Conservation (phyloP, 2,329 filamentous ascomycete genomes). For the Aspergillus chevalieri region DNA sequence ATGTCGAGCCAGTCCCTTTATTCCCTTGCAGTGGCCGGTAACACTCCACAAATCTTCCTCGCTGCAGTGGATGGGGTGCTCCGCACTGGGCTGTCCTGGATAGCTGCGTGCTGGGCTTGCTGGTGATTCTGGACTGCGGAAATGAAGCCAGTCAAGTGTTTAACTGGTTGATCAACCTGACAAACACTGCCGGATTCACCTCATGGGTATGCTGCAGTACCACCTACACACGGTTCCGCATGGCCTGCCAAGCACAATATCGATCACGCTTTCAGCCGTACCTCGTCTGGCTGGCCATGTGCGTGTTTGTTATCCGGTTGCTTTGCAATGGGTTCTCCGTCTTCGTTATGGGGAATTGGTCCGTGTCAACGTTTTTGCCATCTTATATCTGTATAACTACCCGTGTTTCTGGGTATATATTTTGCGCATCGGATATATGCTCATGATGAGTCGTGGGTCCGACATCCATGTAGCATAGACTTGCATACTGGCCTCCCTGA, state of each 20-base stretch:
- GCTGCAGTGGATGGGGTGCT: conserved; percentile 43
- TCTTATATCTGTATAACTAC: conserved; percentile 55
- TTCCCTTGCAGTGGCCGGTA: conserved; percentile 39
- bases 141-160: conserved; percentile 44
- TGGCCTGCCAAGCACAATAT: conserved; percentile 42
- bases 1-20: conserved; percentile 46
- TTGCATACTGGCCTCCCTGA: conserved; percentile 1
- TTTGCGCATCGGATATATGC: conserved; percentile 2
- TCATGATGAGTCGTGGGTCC: background rate
- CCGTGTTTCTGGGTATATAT: conserved; percentile 44
- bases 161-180: conserved; percentile 64
- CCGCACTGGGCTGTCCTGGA: conserved; percentile 46
- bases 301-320: background rate
- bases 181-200: conserved; percentile 59
- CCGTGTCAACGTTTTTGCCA: conserved; percentile 53
- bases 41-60: conserved; percentile 36
- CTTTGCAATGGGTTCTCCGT: conserved; percentile 4
- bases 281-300: background rate
- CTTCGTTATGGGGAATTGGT: conserved; percentile 54
- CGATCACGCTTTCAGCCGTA: conserved; percentile 52
- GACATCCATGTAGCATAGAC: background rate
- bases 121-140: conserved; percentile 17
- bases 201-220: conserved; percentile 59
- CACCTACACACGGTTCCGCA: conserved; percentile 53
- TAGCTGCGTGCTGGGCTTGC: conserved; percentile 35